Evolutionary conservation across 1,284 basidiomycete species (phyloP).

Genomic region (Gomphus bonarii): DNA sequence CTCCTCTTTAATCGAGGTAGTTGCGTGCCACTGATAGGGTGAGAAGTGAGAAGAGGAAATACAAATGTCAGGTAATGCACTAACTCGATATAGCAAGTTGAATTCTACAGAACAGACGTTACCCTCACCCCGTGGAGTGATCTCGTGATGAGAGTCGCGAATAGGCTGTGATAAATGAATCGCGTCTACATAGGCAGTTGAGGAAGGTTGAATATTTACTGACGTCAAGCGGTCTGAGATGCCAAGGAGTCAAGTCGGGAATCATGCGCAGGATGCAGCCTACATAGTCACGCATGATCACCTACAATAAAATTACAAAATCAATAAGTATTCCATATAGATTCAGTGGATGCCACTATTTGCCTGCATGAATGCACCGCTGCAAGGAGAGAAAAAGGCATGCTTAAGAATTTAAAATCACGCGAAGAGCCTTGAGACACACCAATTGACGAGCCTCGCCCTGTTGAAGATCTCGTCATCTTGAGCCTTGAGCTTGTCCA

Average conservation of each 20-base stretch:
- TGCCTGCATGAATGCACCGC: constrained; percentile 12
- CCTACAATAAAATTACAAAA: not conserved
- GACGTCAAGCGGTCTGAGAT: constrained; percentile 32
- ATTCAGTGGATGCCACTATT: not conserved
- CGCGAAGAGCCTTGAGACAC: constrained; percentile 1
- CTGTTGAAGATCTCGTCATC: constrained; percentile 49
- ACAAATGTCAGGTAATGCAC: not conserved
- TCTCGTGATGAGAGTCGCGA: constrained; percentile 13
- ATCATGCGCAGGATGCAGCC: constrained; percentile 34
- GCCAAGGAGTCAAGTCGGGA: constrained; percentile 34
- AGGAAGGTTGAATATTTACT: constrained; percentile 9
- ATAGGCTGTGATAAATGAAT: not conserved
- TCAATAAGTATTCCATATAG: not conserved
- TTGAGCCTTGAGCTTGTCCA: constrained; percentile 16
- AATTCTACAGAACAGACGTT: constrained; percentile 44
- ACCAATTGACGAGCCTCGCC: constrained; percentile 37
- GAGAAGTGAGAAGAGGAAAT: not conserved
- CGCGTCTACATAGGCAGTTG: not conserved
- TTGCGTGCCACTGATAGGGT: constrained; percentile 51
- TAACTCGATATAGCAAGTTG: constrained; percentile 37
- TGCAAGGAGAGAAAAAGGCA: constrained; percentile 25
- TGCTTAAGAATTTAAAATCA: constrained; percentile 4
- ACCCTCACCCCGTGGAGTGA: constrained; percentile 29
- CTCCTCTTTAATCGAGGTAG: constrained; percentile 59
- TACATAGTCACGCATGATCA: constrained; percentile 36